Percentiles rank a stretch among this genome's conserved stretches.
Conservation (phyloP, 2,329 filamentous ascomycete genomes). For the Paramyrothecium roridum region DNA sequence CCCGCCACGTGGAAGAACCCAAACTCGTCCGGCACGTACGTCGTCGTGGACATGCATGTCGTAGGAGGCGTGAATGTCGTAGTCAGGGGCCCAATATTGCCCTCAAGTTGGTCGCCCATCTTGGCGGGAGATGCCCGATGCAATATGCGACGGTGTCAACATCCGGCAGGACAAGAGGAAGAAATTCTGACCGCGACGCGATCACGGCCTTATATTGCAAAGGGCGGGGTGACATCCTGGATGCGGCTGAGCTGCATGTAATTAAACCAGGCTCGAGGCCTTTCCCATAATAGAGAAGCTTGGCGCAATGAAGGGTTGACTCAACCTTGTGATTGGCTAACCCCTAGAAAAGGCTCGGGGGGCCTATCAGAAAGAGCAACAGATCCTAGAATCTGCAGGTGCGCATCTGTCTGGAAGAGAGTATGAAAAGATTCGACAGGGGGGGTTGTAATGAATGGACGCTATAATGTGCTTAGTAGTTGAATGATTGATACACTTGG, state of each 20-base stretch:
- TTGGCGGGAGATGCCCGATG: not conserved
- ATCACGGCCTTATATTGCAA: not conserved
- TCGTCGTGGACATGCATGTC: not conserved
- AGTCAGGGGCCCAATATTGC: not conserved
- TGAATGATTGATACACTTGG: too few relatives aligned
- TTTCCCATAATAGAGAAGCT: not conserved
- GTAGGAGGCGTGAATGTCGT: not conserved
- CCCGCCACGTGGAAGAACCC: not conserved
- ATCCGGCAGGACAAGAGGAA: not conserved
- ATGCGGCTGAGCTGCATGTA: not conserved
- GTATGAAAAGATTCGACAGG: too few relatives aligned
- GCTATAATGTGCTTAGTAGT: too few relatives aligned
- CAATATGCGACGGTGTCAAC: not conserved
- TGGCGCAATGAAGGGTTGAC: not conserved
- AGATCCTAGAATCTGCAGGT: too few relatives aligned
- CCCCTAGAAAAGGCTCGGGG: too few relatives aligned
- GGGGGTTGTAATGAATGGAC: too few relatives aligned
- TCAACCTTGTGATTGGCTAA: too few relatives aligned
- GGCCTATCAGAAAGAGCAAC: too few relatives aligned
- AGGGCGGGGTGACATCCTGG: not conserved
- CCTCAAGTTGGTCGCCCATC: not conserved
- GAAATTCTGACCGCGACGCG: not conserved
- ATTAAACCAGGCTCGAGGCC: not conserved
- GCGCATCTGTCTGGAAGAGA: too few relatives aligned
- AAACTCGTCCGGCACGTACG: not conserved